A percentile compares a stretch with the other conserved stretches of the same genome.
Conservation (phyloP, 208 protist genomes). For the Chromosphaera perkinsii region DNA sequence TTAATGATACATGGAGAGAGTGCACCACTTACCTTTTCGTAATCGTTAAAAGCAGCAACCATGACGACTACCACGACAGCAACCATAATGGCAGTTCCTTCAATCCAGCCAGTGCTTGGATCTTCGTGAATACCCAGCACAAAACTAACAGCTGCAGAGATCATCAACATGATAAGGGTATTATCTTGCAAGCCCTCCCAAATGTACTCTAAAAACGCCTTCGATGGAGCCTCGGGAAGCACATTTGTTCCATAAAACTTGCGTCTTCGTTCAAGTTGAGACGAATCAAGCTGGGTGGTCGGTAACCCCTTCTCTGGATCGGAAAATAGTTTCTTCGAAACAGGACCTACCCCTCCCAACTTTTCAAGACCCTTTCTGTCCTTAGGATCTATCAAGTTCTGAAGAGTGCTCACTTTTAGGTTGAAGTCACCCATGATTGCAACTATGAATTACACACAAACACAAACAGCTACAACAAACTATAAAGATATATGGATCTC, state of each 20-base stretch:
- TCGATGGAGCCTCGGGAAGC: conserved; percentile 4
- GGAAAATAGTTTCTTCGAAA: not conserved
- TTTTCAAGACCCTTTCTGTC: not conserved
- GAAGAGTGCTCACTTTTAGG: no score
- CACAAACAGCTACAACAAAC: no score
- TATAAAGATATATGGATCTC: no score
- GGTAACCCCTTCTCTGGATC: conserved; percentile 14
- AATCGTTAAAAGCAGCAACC: conserved; percentile 87
- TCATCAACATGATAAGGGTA: conserved; percentile 32
- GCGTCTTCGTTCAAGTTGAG: not conserved
- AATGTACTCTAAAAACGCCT: conserved; percentile 1
- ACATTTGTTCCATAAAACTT: conserved; percentile 11
- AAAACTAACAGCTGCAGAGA: conserved; percentile 21
- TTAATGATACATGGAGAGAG: not conserved
- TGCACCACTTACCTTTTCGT: conserved; percentile 38
- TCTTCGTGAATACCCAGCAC: conserved; percentile 16
- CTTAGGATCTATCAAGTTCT: conserved; percentile 20
- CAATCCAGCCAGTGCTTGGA: conserved; percentile 59
- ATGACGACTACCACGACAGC: conserved; percentile 82
- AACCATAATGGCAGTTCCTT: conserved; percentile 87
- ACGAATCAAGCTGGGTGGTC: not conserved
- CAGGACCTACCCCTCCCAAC: not conserved
- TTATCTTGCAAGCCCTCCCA: conserved; percentile 10
- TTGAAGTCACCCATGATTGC: no score
- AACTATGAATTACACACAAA: no score